Evolutionary conservation across 2,329 filamentous ascomycete genomes (phyloP).

Genomic region (Colletotrichum sp.): DNA sequence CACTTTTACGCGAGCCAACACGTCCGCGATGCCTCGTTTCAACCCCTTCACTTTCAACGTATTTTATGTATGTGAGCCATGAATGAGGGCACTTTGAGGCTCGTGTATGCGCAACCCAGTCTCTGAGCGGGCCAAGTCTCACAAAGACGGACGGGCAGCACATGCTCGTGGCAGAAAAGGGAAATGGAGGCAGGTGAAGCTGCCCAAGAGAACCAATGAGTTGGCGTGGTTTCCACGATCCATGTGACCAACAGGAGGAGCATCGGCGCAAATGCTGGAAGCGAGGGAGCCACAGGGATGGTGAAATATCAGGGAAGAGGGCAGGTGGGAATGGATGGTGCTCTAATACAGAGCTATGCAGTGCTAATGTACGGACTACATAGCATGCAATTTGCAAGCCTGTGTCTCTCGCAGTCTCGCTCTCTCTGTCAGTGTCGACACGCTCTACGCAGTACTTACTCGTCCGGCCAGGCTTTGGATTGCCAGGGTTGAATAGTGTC

Average conservation of each 20-base stretch:
- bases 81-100: not conserved
- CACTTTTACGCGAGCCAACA: slow-evolving; percentile 18
- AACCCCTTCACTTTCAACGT: slow-evolving; percentile 3
- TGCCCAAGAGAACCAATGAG: not conserved
- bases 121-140: not conserved
- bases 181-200: not conserved
- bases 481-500: not conserved
- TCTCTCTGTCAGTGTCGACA: not conserved
- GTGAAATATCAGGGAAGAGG: not conserved
- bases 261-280: not conserved
- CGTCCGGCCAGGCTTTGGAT: not conserved
- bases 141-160: not conserved
- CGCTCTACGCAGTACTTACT: not conserved
- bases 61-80: not conserved
- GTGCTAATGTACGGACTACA: not conserved
- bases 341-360: not conserved
- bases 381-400: not conserved
- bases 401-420: not conserved
- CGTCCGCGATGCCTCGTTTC: slow-evolving; percentile 14
- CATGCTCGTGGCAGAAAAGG: slow-evolving; percentile 5
- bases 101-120: not conserved
- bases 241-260: not conserved
- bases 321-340: not conserved
- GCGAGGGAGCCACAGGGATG: slow-evolving; percentile 7
- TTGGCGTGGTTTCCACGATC: not conserved